A percentile compares a stretch with the other conserved stretches of the same genome.
phyloP scores from a whole-genome alignment of 169 alveolate genomes.

The Toxoplasma gondii region DNA sequence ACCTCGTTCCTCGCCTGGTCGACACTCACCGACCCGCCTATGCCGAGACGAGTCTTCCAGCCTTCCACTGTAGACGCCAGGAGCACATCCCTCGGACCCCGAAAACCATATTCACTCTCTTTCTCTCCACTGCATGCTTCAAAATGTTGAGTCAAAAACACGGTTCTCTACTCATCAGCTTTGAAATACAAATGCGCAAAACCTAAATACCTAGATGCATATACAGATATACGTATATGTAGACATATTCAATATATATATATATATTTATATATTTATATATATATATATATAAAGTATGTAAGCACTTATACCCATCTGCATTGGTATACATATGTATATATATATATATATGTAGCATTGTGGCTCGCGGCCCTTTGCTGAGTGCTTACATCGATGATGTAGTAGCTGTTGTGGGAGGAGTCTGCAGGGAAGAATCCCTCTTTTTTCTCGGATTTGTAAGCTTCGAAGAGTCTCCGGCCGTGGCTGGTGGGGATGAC shows the following conservation, averaged over 20 bases:
- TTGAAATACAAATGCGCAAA: no score
- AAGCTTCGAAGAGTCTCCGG: slow-evolving; percentile 76
- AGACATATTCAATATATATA: neutral
- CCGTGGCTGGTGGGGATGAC: slow-evolving; percentile 82
- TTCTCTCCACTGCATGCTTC: no score
- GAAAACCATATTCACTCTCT: no score
- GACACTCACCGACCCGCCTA: no score
- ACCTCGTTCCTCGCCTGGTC: neutral
- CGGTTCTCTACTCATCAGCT: no score
- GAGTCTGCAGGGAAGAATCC: slow-evolving; percentile 55
- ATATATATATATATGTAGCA: neutral
- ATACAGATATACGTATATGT: neutral
- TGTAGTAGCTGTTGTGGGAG: slow-evolving; percentile 48
- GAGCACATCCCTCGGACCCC: no score
- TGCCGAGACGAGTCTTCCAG: no score
- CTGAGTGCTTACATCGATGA: slow-evolving; percentile 38
- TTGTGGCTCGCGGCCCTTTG: neutral
- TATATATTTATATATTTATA: neutral
- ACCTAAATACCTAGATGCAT: neutral
- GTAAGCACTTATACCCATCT: neutral
- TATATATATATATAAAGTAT: neutral
- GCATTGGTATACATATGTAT: neutral
- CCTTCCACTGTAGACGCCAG: no score
- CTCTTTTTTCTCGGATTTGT: neutral
- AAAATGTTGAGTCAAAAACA: no score